Evolutionary conservation across 1,139 yeast genomes (phyloP), one percentile per base, ranked within the genome.

Genomic region (Saccharomycopsis hybrid): DNA sequence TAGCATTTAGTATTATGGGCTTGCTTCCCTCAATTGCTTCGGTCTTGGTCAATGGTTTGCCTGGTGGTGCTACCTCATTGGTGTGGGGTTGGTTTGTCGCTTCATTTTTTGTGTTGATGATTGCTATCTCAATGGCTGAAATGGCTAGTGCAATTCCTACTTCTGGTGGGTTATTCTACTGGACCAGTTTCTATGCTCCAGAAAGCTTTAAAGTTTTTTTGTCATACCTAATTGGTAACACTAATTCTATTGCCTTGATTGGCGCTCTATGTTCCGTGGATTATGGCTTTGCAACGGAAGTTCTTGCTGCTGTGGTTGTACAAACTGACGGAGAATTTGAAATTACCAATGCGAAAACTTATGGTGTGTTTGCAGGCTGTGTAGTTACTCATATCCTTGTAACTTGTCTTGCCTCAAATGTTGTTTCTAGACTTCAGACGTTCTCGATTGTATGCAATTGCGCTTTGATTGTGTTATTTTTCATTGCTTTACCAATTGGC

Each of bases 141-240:
- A 64, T 82, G 50, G 82, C 82, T 4, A 74, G 82, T 32, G 74
- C 85, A 4, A 77, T 79, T 58, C 89, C 89, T 43, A 82, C 89
- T 1, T 73, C 81, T 27, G 89, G 89, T 49, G 89, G 88, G 3
- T 68, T 82, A 44, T 80, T 78, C 59, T 74, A 67, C 55, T 77
- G 78, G 79, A 76, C 82, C 1, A 73, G 67, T 58, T 68, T 73
- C 58, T 78, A 75, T 55, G 77, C 85, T 4, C 84, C 82, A 5
- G 65, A 64, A 49, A 60, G 58, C n/a, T 58, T 64, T 51, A 65
- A 71, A 59, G 65, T 67, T 13, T 68, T 74, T 1, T 58, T 77
- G 7, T 74, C 81, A 30, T 80, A 73, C 58, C 60, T 83, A 49
- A 78, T 83, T 56, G 85, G 85, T 2, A 72, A 76, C 57, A 69